These are phyloP conservation scores for Pseudopithomyces chartarum DNA, from an alignment of 2,329 filamentous ascomycete species.

Conservation along the genomic window DNA sequence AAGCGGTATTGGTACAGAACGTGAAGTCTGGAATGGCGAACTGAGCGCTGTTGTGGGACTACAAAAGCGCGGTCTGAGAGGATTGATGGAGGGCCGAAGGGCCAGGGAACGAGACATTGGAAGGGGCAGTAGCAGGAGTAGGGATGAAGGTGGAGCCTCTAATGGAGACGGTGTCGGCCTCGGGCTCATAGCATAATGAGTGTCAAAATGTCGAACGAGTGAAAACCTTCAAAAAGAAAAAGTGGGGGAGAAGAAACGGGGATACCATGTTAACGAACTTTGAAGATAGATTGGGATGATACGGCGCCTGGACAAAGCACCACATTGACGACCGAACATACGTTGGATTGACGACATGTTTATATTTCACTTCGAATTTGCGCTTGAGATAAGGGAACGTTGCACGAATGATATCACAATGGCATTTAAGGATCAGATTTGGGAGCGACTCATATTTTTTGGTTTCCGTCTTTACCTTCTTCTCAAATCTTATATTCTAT, in stretches of 20 bases:
- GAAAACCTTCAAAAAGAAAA: background rate
- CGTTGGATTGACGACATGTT: conserved; percentile 4
- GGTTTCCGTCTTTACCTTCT: background rate
- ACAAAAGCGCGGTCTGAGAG: conserved; percentile 89
- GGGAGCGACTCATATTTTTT: background rate
- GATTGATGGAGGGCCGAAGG: conserved; percentile 90
- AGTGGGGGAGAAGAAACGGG: background rate
- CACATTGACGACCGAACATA: background rate
- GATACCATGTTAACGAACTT: background rate
- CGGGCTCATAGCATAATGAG: conserved; percentile 25
- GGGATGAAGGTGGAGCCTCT: conserved; percentile 30
- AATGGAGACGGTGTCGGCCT: conserved; percentile 34
- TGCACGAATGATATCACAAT: conserved; percentile 7
- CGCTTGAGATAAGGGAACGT: background rate
- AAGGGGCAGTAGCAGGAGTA: conserved; percentile 41
- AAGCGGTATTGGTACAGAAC: conserved; percentile 45
- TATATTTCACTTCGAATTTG: conserved; percentile 4
- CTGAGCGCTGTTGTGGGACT: conserved; percentile 89
- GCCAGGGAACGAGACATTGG: conserved; percentile 81
- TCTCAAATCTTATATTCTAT: too few species aligned
- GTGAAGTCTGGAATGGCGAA: conserved; percentile 80
- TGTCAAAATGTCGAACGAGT: background rate
- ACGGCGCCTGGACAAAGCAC: background rate
- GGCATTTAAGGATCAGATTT: conserved; percentile 1
- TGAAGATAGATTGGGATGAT: background rate